phyloP scores from a whole-genome alignment of 805 yeast genomes.

The Saturnispora besseyi region DNA sequence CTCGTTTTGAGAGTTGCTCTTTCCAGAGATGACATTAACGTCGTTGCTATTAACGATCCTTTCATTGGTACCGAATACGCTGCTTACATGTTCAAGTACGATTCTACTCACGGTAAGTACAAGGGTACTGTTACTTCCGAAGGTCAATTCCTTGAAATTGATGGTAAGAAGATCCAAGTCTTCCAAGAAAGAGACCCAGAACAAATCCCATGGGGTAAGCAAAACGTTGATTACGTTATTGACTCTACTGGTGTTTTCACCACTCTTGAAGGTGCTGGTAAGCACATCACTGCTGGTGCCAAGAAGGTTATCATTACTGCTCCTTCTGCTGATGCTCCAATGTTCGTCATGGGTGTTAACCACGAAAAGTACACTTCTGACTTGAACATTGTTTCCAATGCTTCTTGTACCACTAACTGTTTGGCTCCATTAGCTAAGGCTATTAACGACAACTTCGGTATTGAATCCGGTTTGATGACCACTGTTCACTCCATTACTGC shows the following conservation, averaged over 20 bases:
- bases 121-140: constrained; percentile 59
- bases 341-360: constrained; percentile 92
- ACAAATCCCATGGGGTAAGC: constrained; percentile 78
- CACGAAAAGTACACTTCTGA: constrained; percentile 69
- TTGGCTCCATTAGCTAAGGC: constrained; percentile 92
- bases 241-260: constrained; percentile 96
- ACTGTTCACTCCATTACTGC: constrained; percentile 95
- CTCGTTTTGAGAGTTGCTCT: constrained; percentile 79
- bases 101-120: constrained; percentile 85
- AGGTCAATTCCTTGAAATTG: constrained; percentile 53
- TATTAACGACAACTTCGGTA: constrained; percentile 75
- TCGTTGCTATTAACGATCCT: constrained; percentile 87
- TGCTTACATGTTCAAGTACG: constrained; percentile 92
- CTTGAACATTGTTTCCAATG: constrained; percentile 74
- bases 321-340: constrained; percentile 89
- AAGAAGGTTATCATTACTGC: constrained; percentile 93
- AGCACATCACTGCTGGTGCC: constrained; percentile 86
- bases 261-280: constrained; percentile 66
- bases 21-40: constrained; percentile 62
- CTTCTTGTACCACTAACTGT: constrained; percentile 95
- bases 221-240: constrained; percentile 76
- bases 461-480: constrained; percentile 91
- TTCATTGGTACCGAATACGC: constrained; percentile 86
- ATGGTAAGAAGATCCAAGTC: constrained; percentile 58
- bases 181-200: constrained; percentile 82